These are phyloP conservation scores for Gaultheria prostrata DNA, from an alignment of 148 eudicot genomes.

Conservation along the genomic window DNA sequence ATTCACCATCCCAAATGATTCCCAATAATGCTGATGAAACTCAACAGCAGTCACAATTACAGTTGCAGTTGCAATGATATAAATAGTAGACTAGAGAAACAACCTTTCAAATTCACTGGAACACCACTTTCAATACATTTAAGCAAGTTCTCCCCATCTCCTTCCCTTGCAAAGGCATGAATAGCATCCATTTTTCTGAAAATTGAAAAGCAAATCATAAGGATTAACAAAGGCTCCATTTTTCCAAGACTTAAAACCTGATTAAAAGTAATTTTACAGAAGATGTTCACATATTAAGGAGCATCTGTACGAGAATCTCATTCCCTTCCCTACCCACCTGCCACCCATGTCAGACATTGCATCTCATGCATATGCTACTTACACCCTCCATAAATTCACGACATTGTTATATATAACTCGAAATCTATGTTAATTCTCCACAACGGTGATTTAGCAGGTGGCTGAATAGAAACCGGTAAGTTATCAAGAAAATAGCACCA, in stretches of 20 bases:
- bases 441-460: too few relatives aligned
- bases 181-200: constrained; percentile 84
- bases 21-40: not conserved
- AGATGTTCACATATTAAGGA: not conserved
- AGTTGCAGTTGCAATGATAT: not conserved
- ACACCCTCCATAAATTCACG: not conserved
- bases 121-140: constrained; percentile 76
- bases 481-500: too few relatives aligned
- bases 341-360: not conserved
- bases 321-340: not conserved
- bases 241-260: not conserved
- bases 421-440: too few relatives aligned
- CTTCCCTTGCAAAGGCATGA: constrained; percentile 93
- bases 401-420: not conserved
- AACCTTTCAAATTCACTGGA: constrained; percentile 71
- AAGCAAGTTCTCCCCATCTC: constrained; percentile 68
- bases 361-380: not conserved
- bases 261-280: not conserved
- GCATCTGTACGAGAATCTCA: not conserved
- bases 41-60: not conserved
- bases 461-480: too few relatives aligned
- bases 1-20: not conserved
- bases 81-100: constrained; percentile 5
- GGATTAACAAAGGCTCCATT: not conserved
- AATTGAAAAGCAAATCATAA: not conserved